phyloP scores from a whole-genome alignment of 352 stramenopile genomes.

The Thraustotheca clavata region DNA sequence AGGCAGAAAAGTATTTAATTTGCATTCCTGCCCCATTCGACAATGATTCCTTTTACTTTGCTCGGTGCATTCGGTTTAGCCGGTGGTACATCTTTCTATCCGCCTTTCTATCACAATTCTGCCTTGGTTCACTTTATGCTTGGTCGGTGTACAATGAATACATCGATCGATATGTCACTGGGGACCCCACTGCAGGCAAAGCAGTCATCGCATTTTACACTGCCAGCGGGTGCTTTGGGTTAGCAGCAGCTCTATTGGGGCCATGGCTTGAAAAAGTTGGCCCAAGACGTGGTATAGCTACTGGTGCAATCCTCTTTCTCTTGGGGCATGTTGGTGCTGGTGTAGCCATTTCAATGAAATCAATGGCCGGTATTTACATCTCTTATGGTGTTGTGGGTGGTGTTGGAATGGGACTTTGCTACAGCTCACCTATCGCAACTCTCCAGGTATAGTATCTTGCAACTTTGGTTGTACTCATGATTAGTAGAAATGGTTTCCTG shows the following conservation, averaged over 20 bases:
- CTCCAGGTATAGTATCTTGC: slow-evolving; percentile 27
- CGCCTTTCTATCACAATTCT: slow-evolving; percentile 51
- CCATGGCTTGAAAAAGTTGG: slow-evolving; percentile 51
- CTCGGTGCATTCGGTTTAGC: slow-evolving; percentile 29
- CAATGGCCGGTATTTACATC: slow-evolving; percentile 43
- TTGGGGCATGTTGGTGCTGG: slow-evolving; percentile 45
- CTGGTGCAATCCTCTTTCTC: slow-evolving; percentile 40
- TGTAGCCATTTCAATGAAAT: slow-evolving; percentile 39
- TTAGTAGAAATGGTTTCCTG: slow-evolving; percentile 54
- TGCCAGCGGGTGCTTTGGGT: slow-evolving; percentile 42
- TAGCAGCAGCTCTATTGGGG: slow-evolving; percentile 38
- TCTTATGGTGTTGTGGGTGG: slow-evolving; percentile 55
- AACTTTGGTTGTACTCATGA: not conserved
- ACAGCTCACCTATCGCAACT: slow-evolving; percentile 50
- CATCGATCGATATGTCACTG: slow-evolving; percentile 42
- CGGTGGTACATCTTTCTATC: slow-evolving; percentile 60
- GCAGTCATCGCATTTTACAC: slow-evolving; percentile 64
- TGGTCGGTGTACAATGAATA: slow-evolving; percentile 66
- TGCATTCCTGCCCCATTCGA: not conserved
- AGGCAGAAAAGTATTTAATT: not conserved
- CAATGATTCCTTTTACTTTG: not conserved
- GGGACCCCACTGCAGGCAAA: slow-evolving; percentile 35
- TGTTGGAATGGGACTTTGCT: slow-evolving; percentile 54
- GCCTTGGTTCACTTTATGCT: slow-evolving; percentile 57
- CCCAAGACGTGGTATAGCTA: slow-evolving; percentile 31